A percentile compares a stretch with the other conserved stretches of the same genome.
Evolutionary conservation across 2,329 filamentous ascomycete species (phyloP).

Genomic region (Decorospora gaudefroyi): DNA sequence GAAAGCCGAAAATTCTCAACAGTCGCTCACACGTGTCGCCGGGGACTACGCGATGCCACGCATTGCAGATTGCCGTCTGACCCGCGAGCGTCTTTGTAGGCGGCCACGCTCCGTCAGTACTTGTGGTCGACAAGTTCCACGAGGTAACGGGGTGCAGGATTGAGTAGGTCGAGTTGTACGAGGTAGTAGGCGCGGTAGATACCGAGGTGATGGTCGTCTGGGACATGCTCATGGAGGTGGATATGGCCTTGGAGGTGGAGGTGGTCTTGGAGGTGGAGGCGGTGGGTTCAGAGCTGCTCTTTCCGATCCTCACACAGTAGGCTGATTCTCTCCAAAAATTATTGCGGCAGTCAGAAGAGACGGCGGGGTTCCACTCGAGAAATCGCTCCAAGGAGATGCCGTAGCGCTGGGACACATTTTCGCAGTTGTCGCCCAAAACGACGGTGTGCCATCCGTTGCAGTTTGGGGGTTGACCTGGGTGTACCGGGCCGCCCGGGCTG

Average conservation of each 20-base stretch:
- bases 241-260: too few species aligned
- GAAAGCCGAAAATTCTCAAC: neutral
- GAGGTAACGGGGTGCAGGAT: slow-evolving; percentile 1
- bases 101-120: neutral
- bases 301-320: slow-evolving; percentile 2
- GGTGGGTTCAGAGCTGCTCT: neutral
- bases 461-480: neutral
- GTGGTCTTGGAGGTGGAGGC: too few species aligned
- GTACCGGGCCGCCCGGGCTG: neutral
- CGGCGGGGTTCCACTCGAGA: slow-evolving; percentile 1
- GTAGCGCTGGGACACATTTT: neutral
- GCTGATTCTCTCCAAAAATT: slow-evolving; percentile 4
- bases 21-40: slow-evolving; percentile 2
- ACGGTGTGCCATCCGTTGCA: slow-evolving; percentile 6
- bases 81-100: slow-evolving; percentile 3
- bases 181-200: neutral
- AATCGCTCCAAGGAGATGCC: neutral
- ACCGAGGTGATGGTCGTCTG: neutral
- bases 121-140: slow-evolving; percentile 2
- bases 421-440: neutral
- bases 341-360: neutral
- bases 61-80: neutral
- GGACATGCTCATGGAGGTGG: neutral
- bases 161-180: slow-evolving; percentile 3
- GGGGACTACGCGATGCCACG: neutral